Base-by-base conservation (phyloP, 1,139 yeast genomes). In the Kurtzmaniella quercitrusa region DNA sequence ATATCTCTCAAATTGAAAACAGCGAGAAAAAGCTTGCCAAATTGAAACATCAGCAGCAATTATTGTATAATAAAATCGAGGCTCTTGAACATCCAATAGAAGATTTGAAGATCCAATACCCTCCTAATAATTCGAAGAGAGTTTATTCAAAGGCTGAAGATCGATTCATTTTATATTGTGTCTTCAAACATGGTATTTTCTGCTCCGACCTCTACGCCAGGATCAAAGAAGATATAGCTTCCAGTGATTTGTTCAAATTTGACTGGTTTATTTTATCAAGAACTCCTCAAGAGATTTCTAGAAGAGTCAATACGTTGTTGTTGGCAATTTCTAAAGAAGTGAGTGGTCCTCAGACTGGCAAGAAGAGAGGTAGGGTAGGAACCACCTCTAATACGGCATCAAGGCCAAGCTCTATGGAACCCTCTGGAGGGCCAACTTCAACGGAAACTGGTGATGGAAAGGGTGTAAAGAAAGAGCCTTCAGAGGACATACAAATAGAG, bases 261-360 rank as follows among this genome's bases (percentile, higher is more conserved):
- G 96, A 93, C 56, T 93, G 96, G 94, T 93, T 82, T 60, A 79
- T 93, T 59, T 72, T 79, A 49, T 86, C 96, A 0, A 75, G 98
- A 53, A 84, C 95, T 0, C 81, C 95, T 0, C 85, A 82, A 49
- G 98, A 93, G 56, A 59, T 93, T 39, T 81, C 89, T 8, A 77
- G 97, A 60, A 77, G 98, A 54, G 81, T 90, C 38, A 82, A 79
- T 42, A 90, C 98, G 0, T 68, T 93, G 45, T 64, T 93, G 41
- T 69, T 89, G 31, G 86, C 95, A 4, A 75, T 93, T 21, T 80
- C 89, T 0, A 78, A 91, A 55, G 98, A 93, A 55, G 73, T 75
- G 49, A 86, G 86, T 0, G 82, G 85, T 1, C 74, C 68, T 37
- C 75, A 70, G 7, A 61, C 66, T 47, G 74, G 70, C 52, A 61